Evolutionary conservation across 495 filamentous ascomycete genomes (phyloP).

Genomic region (Schizothecium vesticola): DNA sequence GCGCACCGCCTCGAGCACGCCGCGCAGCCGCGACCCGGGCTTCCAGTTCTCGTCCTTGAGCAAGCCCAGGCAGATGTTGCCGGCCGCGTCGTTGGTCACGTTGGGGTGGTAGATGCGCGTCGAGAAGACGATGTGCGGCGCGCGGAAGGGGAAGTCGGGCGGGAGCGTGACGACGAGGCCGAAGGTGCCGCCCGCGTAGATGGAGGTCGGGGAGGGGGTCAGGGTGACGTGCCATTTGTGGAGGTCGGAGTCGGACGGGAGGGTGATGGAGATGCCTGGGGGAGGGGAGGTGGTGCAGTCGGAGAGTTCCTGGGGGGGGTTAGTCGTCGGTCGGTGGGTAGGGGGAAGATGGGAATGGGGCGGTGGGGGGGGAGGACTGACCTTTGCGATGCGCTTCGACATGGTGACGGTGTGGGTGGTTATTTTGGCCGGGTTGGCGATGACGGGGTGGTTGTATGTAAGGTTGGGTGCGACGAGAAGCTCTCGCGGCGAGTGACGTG

Average conservation of each 20-base stretch:
- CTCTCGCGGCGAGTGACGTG: background rate
- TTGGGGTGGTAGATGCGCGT: slow-evolving; percentile 99
- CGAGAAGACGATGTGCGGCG: slow-evolving; percentile 76
- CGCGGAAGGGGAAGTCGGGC: slow-evolving; percentile 89
- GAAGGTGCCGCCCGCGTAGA: slow-evolving; percentile 78
- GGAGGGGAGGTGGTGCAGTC: slow-evolving; percentile 63
- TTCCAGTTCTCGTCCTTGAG: slow-evolving; percentile 93
- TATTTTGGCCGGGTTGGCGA: background rate
- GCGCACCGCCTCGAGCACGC: slow-evolving; percentile 74
- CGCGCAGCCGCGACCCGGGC: slow-evolving; percentile 69
- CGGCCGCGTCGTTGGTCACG: slow-evolving; percentile 85
- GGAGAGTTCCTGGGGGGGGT: slow-evolving; percentile 55
- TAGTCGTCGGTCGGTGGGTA: background rate
- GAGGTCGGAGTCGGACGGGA: slow-evolving; percentile 68
- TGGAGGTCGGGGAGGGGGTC: slow-evolving; percentile 63
- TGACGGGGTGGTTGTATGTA: background rate
- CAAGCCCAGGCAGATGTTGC: slow-evolving; percentile 86
- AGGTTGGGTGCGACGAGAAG: background rate
- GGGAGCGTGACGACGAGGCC: slow-evolving; percentile 71
- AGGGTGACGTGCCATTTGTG: slow-evolving; percentile 79
- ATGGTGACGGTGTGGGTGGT: background rate
- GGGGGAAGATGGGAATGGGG: slow-evolving; percentile 18
- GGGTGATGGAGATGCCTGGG: slow-evolving; percentile 56
- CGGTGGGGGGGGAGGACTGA: background rate
- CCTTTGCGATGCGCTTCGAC: slow-evolving; percentile 5